Evolutionary conservation across 176 grass and related monocot genomes (phyloP), one percentile per base, ranked within the genome.

Genomic region (Echinochloa phyllopogon): DNA sequence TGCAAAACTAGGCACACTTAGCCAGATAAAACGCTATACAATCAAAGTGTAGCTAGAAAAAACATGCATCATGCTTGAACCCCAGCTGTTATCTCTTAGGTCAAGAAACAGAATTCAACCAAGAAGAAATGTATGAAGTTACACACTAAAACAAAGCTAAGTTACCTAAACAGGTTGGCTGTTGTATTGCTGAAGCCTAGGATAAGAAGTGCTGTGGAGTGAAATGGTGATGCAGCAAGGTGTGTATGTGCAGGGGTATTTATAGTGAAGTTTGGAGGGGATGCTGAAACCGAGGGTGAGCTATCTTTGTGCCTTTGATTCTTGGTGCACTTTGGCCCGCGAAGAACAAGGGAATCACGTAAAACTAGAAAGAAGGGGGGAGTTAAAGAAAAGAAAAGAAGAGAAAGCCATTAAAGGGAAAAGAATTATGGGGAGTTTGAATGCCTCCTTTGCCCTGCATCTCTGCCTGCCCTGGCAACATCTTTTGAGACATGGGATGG

Each of bases 331-430:
- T 92, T 79, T 88, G 76, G 89, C 69, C 69, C 79, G 81, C 62
- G 81, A 82, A 79, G 83, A 92, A 92, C 86, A 89, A 92, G 82
- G 83, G 90, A 86, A 89, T 92, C 90, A 55, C 86, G 72, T 85
- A 89, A 92, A 92, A 92, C 90, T 88, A 91, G 82, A 91, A 91
- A 88, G 81, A 85, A 77, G 86, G 72, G 8, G 69, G 52, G 77
- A 82, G 82, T 88, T 91, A 85, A 91, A 93, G 92, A 90, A 93
- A 95, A 89, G 77, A 88, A 86, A 91, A 96, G 90, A 92, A 87
- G 71, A 89, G 83, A 96, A 93, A 91, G 94, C 78, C 84, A 91
- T 91, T 87, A 90, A 90, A 86, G 90, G 78, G 81, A 78, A 90
- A 95, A 90, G 87, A 89, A 90, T 87, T 85, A 89, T 85, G 66